Conservation (phyloP, 202 grass and related monocot species). For the Carex arenaria region DNA sequence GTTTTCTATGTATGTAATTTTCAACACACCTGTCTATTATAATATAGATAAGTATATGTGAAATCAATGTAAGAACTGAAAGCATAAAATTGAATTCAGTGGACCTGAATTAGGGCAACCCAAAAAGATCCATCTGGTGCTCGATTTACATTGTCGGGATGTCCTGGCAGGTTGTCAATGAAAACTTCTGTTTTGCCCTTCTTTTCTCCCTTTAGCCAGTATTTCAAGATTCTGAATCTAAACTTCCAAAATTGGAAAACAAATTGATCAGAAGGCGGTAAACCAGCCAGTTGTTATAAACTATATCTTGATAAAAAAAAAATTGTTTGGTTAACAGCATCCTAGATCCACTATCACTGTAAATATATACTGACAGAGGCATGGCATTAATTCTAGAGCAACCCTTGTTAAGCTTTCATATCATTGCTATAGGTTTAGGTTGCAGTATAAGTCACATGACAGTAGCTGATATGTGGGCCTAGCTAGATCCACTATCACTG, state of each 20-base stretch:
- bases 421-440: background rate
- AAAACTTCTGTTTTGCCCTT: constrained; percentile 37
- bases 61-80: background rate
- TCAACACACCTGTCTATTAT: background rate
- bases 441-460: background rate
- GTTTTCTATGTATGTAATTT: background rate
- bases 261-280: background rate
- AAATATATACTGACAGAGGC: background rate
- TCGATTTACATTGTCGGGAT: constrained; percentile 52
- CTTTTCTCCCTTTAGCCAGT: constrained; percentile 65
- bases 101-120: constrained; percentile 57
- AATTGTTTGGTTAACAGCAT: no score
- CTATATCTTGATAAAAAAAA: background rate
- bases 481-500: background rate
- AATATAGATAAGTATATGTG: background rate
- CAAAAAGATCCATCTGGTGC: constrained; percentile 72
- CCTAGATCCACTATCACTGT: background rate
- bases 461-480: background rate
- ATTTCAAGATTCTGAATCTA: constrained; percentile 49
- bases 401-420: background rate
- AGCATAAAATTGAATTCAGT: background rate
- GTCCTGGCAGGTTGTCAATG: constrained; percentile 54
- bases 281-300: background rate
- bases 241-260: background rate
- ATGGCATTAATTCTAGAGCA: background rate